phyloP scores from a whole-genome alignment of 129 eudicot genomes.

The Artemisia argyi region DNA sequence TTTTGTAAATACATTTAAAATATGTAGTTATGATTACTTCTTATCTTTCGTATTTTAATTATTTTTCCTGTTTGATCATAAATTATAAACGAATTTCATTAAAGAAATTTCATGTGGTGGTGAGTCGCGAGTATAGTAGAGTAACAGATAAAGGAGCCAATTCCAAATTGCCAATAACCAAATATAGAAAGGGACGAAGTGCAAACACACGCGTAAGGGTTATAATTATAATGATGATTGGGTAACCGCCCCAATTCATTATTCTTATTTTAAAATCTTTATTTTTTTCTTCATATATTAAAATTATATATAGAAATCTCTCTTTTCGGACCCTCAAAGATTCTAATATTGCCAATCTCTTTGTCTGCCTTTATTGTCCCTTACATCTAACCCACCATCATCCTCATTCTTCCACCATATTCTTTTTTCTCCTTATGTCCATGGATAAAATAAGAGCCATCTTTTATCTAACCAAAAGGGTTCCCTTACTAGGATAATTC shows the following conservation, averaged over 20 bases:
- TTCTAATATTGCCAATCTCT: constrained; percentile 5
- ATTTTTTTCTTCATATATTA: too few species aligned
- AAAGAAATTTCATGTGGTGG: too few species aligned
- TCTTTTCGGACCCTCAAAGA: constrained; percentile 6
- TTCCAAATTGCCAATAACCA: not conserved
- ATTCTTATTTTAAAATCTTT: not conserved
- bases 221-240: constrained; percentile 11
- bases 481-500: not conserved
- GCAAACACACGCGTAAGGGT: constrained; percentile 21
- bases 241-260: constrained; percentile 32
- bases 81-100: too few species aligned
- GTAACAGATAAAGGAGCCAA: not conserved
- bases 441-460: constrained; percentile 20
- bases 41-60: too few species aligned
- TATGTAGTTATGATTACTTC: too few species aligned
- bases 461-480: not conserved
- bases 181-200: constrained; percentile 10
- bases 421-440: not conserved
- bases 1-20: too few species aligned
- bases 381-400: constrained; percentile 11
- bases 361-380: constrained; percentile 18
- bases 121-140: too few species aligned
- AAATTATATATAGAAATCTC: too few species aligned
- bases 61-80: too few species aligned
- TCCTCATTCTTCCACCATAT: not conserved